These are phyloP conservation scores for Fusarium napiforme DNA, from an alignment of 2,329 filamentous ascomycete genomes.

Conservation along the genomic window DNA sequence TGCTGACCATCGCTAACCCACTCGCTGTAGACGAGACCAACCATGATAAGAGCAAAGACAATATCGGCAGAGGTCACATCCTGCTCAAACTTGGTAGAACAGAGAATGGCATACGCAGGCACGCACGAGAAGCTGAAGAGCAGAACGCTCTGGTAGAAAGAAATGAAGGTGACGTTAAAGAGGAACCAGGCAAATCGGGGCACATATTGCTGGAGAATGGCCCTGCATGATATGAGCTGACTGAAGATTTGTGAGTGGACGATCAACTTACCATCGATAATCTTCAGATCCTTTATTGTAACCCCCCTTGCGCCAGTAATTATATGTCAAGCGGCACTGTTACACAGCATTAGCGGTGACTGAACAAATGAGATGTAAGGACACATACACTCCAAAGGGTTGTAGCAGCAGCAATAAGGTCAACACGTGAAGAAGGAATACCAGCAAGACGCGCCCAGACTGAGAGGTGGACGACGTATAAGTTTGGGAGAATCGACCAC, in stretches of 20 bases:
- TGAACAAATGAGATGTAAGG: not conserved
- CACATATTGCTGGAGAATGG: slow-evolving; percentile 74
- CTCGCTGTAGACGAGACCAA: slow-evolving; percentile 70
- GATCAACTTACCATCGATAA: slow-evolving; percentile 76
- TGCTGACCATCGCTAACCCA: slow-evolving; percentile 92
- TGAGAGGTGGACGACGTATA: slow-evolving; percentile 87
- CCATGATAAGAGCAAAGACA: slow-evolving; percentile 57
- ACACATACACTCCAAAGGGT: slow-evolving; percentile 80
- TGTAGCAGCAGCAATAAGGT: slow-evolving; percentile 77
- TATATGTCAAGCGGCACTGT: slow-evolving; percentile 85
- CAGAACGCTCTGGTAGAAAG: slow-evolving; percentile 82
- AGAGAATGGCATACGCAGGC: slow-evolving; percentile 85
- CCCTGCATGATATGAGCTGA: slow-evolving; percentile 57
- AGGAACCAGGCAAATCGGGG: slow-evolving; percentile 77
- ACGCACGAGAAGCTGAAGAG: slow-evolving; percentile 79
- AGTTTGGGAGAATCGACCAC: slow-evolving; percentile 89
- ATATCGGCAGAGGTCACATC: slow-evolving; percentile 58
- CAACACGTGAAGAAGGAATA: slow-evolving; percentile 75
- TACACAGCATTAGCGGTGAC: slow-evolving; percentile 4
- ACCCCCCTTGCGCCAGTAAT: slow-evolving; percentile 96
- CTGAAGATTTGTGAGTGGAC: not conserved
- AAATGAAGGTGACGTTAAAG: slow-evolving; percentile 92
- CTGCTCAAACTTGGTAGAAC: slow-evolving; percentile 73
- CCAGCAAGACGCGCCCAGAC: slow-evolving; percentile 83
- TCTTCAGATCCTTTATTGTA: slow-evolving; percentile 92